Evolutionary conservation across 1,284 basidiomycete genomes (phyloP).

Genomic region (Anthracocystis setariae): DNA sequence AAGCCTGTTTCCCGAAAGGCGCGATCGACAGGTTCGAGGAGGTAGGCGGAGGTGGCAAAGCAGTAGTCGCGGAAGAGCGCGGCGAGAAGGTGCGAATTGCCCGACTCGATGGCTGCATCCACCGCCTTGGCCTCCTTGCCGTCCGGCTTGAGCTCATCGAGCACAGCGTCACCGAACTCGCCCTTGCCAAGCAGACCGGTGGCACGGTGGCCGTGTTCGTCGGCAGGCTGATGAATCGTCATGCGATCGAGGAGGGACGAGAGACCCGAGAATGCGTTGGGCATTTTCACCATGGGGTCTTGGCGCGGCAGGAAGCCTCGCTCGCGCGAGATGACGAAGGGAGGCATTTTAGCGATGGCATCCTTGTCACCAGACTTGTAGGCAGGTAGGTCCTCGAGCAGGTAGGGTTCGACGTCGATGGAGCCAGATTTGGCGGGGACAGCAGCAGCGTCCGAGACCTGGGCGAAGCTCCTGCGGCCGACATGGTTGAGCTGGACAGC

Average conservation of each 20-base stretch:
- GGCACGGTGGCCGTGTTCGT: slow-evolving; percentile 39
- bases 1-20: slow-evolving; percentile 54
- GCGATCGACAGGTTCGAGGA: slow-evolving; percentile 61
- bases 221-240: slow-evolving; percentile 62
- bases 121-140: slow-evolving; percentile 46
- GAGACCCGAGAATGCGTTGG: slow-evolving; percentile 46
- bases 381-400: slow-evolving; percentile 53
- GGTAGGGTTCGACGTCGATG: slow-evolving; percentile 47
- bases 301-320: slow-evolving; percentile 55
- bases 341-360: slow-evolving; percentile 47
- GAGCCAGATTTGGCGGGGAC: slow-evolving; percentile 5
- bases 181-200: slow-evolving; percentile 60
- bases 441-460: slow-evolving; percentile 40
- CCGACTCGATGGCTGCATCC: slow-evolving; percentile 36
- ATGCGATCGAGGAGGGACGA: slow-evolving; percentile 59
- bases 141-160: slow-evolving; percentile 47
- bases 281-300: slow-evolving; percentile 56
- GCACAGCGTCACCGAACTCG: slow-evolving; percentile 59
- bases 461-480: slow-evolving; percentile 32
- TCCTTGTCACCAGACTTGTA: slow-evolving; percentile 26
- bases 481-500: slow-evolving; percentile 3
- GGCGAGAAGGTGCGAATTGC: slow-evolving; percentile 52
- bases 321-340: slow-evolving; percentile 52
- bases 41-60: slow-evolving; percentile 62
- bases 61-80: slow-evolving; percentile 66